Evolutionary conservation across 208 protist genomes (phyloP).

Genomic region (Trypanosoma cruzi): DNA sequence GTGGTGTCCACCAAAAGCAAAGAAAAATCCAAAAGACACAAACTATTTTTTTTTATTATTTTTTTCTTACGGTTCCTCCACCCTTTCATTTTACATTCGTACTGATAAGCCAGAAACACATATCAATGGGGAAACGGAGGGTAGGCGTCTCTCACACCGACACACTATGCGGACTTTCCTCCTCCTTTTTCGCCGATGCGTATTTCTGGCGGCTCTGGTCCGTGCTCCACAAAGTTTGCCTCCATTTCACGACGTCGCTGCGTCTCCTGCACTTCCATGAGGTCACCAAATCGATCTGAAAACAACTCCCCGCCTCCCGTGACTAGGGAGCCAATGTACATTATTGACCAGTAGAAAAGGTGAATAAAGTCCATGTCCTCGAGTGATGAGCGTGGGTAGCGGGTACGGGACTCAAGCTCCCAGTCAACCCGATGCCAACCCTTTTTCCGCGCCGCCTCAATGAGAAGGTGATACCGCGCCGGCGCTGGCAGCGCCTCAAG

Average conservation of each 20-base stretch:
- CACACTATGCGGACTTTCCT: not conserved
- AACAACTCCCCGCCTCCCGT: constrained; percentile 52
- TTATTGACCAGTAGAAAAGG: constrained; percentile 59
- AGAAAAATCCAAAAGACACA: no score
- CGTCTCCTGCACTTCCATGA: constrained; percentile 22
- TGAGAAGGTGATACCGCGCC: constrained; percentile 55
- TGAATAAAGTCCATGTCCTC: constrained; percentile 62
- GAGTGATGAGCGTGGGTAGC: constrained; percentile 39
- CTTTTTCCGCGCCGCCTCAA: constrained; percentile 54
- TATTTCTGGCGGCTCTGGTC: not conserved
- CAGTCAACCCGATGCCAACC: constrained; percentile 70
- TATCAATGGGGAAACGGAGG: no score
- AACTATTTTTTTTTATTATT: no score
- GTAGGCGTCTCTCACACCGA: not conserved
- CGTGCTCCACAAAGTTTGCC: constrained; percentile 21
- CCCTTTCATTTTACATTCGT: no score
- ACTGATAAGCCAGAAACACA: no score
- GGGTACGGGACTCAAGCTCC: constrained; percentile 52
- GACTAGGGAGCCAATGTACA: constrained; percentile 46
- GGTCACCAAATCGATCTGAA: constrained; percentile 40
- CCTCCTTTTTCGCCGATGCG: constrained; percentile 19
- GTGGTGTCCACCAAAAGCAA: not conserved
- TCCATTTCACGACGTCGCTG: constrained; percentile 19
- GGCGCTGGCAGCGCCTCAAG: constrained; percentile 57
- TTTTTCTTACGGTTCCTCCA: no score